phyloP scores from a whole-genome alignment of 2,329 filamentous ascomycete genomes.

The Ophiostoma perfectum region DNA sequence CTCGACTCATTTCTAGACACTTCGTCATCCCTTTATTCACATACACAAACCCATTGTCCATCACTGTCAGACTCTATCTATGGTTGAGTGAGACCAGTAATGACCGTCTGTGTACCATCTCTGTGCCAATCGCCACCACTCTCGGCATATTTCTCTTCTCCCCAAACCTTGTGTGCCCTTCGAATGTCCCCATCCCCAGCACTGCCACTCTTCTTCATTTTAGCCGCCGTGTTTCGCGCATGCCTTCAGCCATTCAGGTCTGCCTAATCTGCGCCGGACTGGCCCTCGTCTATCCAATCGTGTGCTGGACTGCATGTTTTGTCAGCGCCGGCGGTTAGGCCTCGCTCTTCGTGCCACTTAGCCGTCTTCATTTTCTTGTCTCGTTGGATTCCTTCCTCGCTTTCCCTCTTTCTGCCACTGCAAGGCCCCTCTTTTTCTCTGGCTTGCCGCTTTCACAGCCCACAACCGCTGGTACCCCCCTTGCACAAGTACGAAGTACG shows the following conservation, averaged over 20 bases:
- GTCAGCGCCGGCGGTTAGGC: background rate
- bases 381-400: background rate
- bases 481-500: background rate
- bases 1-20: too few relatives aligned
- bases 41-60: too few relatives aligned
- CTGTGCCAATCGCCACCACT: too few relatives aligned
- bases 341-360: background rate
- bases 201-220: too few relatives aligned
- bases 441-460: background rate
- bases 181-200: too few relatives aligned
- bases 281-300: background rate
- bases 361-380: background rate
- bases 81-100: too few relatives aligned
- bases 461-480: constrained; percentile 1
- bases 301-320: background rate
- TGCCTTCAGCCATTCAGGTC: background rate
- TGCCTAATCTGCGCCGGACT: background rate
- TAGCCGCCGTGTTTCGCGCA: constrained; percentile 8
- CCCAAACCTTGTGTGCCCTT: too few relatives aligned
- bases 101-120: too few relatives aligned
- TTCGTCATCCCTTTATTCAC: too few relatives aligned
- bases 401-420: background rate
- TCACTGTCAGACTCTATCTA: too few relatives aligned
- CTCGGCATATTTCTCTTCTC: too few relatives aligned
- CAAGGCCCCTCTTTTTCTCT: constrained; percentile 1